Percentiles rank a stretch among this genome's conserved stretches.
Conservation (phyloP, 163 green algal species). For the Chlorella variabilis region DNA sequence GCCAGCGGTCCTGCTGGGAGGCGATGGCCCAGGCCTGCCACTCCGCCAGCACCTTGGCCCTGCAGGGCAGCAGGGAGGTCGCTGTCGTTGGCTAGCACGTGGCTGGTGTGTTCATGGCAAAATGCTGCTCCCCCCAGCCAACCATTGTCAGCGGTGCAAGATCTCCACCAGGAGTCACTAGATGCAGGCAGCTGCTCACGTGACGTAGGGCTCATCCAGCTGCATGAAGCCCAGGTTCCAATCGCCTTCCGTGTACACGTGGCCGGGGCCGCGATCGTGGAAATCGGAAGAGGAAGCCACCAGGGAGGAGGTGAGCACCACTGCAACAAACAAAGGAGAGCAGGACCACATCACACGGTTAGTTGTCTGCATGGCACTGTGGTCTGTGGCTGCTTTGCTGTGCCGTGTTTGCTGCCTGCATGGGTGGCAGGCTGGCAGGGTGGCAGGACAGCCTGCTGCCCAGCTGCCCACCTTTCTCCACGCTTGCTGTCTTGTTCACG, state of each 20-base stretch:
- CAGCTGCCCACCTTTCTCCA: background rate
- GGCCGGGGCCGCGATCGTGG: background rate
- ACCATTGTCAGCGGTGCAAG: no score
- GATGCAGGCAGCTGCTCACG: no score
- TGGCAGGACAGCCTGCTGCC: background rate
- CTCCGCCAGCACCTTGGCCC: constrained; percentile 13
- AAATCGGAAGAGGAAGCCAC: background rate
- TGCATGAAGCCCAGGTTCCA: background rate
- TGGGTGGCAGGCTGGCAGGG: background rate
- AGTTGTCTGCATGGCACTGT: no score
- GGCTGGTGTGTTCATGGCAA: no score
- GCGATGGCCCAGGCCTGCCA: constrained; percentile 24
- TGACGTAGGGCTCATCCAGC: background rate
- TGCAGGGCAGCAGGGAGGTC: background rate
- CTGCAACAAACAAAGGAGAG: no score
- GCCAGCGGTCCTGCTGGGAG: constrained; percentile 41
- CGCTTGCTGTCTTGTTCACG: background rate
- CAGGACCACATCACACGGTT: no score
- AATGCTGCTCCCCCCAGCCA: no score
- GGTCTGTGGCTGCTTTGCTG: background rate
- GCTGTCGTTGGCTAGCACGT: no score
- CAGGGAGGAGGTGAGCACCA: constrained; percentile 1
- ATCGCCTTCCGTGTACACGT: background rate
- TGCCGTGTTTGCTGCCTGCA: background rate
- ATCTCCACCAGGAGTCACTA: no score